These are phyloP conservation scores for Cladosporium sp. DNA, from an alignment of 2,329 filamentous ascomycete species.

Conservation along the genomic window DNA sequence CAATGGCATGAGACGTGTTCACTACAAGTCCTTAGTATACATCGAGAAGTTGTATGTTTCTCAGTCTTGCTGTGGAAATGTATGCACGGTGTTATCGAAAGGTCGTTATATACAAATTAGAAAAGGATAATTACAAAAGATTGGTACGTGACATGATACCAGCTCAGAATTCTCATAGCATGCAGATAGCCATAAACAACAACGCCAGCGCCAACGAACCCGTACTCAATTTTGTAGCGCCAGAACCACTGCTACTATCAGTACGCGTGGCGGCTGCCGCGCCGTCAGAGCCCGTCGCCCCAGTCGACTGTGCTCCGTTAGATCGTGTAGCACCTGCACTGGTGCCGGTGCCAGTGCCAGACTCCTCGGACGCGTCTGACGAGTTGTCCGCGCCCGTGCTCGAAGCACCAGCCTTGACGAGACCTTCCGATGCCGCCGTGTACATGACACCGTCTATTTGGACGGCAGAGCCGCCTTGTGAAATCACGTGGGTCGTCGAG, in stretches of 20 bases:
- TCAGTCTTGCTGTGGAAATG: no score
- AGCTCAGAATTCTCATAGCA: not conserved
- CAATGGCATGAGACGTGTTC: no score
- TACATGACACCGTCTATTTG: not conserved
- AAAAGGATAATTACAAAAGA: not conserved
- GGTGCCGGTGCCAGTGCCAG: not conserved
- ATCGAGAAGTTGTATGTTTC: no score
- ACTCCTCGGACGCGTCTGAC: not conserved
- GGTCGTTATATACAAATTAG: not conserved
- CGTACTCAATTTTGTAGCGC: not conserved
- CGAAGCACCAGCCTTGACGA: not conserved
- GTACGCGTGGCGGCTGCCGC: not conserved
- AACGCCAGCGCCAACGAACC: not conserved
- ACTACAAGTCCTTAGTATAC: no score
- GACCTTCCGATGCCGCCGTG: not conserved
- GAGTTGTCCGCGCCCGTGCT: not conserved
- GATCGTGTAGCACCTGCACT: not conserved
- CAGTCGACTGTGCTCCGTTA: not conserved
- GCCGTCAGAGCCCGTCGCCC: not conserved
- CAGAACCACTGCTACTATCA: not conserved
- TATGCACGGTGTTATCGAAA: not conserved
- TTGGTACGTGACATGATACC: conserved; percentile 4
- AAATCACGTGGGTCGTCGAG: not conserved
- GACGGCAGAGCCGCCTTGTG: conserved; percentile 4
- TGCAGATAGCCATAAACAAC: not conserved